Evolutionary conservation across 2,329 filamentous ascomycete species (phyloP).

Genomic region (Stemphylium vesicarium): DNA sequence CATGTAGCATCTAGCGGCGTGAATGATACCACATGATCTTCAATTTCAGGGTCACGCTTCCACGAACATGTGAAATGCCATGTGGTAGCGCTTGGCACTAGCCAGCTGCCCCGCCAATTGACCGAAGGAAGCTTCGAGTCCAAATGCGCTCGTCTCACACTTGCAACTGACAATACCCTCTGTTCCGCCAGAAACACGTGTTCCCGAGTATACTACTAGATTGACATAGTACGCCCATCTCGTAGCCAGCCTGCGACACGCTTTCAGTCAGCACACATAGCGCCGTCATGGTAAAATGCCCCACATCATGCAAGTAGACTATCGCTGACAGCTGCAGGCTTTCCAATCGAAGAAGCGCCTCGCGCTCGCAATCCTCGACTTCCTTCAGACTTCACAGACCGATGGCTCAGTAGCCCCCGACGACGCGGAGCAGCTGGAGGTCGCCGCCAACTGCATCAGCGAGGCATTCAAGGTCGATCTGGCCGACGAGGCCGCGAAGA

Average conservation of each 20-base stretch:
- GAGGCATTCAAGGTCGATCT: constrained; percentile 96
- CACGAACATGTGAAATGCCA: not conserved
- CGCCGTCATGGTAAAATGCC: constrained; percentile 40
- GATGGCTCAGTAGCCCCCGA: constrained; percentile 89
- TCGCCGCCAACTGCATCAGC: constrained; percentile 91
- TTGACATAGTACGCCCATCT: not conserved
- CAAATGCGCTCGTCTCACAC: constrained; percentile 11
- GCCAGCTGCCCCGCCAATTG: constrained; percentile 23
- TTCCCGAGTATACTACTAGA: not conserved
- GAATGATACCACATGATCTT: constrained; percentile 16
- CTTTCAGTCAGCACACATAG: constrained; percentile 6
- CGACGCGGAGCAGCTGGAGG: constrained; percentile 91
- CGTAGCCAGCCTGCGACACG: constrained; percentile 3
- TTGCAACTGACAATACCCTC: constrained; percentile 7
- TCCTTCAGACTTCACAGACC: constrained; percentile 80
- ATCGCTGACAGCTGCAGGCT: constrained; percentile 41
- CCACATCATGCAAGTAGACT: constrained; percentile 17
- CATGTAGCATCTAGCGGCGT: constrained; percentile 20
- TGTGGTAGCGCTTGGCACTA: constrained; percentile 19
- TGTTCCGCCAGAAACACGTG: constrained; percentile 2
- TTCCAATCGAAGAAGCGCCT: constrained; percentile 76
- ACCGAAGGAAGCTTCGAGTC: constrained; percentile 36
- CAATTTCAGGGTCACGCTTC: not conserved
- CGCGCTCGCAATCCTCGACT: constrained; percentile 96
- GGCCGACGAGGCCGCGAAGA: constrained; percentile 72